phyloP scores from a whole-genome alignment of 2,329 filamentous ascomycete genomes.

The Talaromyces rugulosus region DNA sequence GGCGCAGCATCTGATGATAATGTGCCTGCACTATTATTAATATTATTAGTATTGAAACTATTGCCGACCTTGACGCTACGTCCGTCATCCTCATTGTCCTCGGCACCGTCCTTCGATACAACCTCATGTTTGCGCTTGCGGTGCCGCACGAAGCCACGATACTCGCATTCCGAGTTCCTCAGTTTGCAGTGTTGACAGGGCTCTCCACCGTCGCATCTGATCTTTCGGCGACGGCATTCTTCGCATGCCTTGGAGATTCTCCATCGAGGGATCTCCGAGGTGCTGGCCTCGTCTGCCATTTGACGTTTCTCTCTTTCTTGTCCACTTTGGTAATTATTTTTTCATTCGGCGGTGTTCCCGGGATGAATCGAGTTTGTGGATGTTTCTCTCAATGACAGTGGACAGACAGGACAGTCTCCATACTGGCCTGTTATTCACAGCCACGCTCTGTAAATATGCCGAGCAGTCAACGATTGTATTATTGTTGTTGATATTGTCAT shows the following conservation, averaged over 20 bases:
- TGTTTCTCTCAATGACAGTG: neutral
- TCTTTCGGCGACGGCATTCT: slow-evolving; percentile 39
- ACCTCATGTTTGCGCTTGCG: slow-evolving; percentile 30
- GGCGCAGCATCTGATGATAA: neutral
- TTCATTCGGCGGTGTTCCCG: neutral
- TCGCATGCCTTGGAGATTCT: slow-evolving; percentile 38
- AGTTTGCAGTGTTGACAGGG: slow-evolving; percentile 38
- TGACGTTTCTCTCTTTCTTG: neutral
- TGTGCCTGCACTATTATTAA: neutral
- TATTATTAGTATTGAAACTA: neutral
- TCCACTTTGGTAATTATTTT: neutral
- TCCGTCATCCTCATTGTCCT: slow-evolving; percentile 7
- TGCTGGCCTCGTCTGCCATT: slow-evolving; percentile 23
- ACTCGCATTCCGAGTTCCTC: slow-evolving; percentile 30
- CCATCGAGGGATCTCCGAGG: slow-evolving; percentile 22
- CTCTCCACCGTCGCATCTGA: slow-evolving; percentile 36
- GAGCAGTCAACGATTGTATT: slow-evolving; percentile 1
- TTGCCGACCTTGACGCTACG: neutral
- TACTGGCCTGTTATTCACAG: neutral
- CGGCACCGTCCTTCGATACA: slow-evolving; percentile 12
- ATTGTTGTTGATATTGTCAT: neutral
- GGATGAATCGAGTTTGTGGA: neutral
- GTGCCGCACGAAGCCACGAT: slow-evolving; percentile 33
- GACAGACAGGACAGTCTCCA: neutral
- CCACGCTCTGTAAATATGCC: slow-evolving; percentile 1